Base-by-base conservation (phyloP, 345 rosid species). In the Moricandia moricandioides region DNA sequence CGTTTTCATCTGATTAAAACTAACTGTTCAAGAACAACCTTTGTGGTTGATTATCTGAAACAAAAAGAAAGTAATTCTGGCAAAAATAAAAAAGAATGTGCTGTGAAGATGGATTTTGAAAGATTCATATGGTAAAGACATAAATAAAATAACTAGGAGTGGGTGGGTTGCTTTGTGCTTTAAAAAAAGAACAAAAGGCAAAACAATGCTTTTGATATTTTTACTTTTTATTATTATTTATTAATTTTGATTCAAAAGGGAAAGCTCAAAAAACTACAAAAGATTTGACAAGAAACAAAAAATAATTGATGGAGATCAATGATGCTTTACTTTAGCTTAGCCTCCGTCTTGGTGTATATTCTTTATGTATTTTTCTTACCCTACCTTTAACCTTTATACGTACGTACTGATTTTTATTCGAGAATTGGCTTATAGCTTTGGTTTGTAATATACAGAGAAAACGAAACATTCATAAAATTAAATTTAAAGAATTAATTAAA, bases 81-180 rank as follows among this genome's bases (percentile, higher is more conserved):
- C 30, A 55, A 29, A 3, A 37, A 29, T 35, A 26, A 65, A 59
- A 59, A 51, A 1, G 45, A 75, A 34, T 27, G 34, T 69, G 29
- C n/a, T 51, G 57, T 68, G 79, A 62, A 56, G 35, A 76, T 52
- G 47, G 75, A 39, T 70, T 63, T 30, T 70, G 60, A 70, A 56
- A 76, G 27, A 52, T 34, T 39, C 30, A 77, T 69, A 31, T 56
- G 65, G 69, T 69, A 12, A 68, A 61, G 33, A 51, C 60, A 34
- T 29, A 1, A 26, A 7, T 24, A 21, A 55, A 52, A 69, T 12
- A 62, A 54, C 31, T 63, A 40, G 51, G 67, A 71, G 75, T 77
- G 72, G 76, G 71, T 70, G 72, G 61, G 55, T 71, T 77, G 71
- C 72, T 77, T 65, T 77, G 76, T 77, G 80, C 80, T 77, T 77